A percentile compares a stretch with the other conserved stretches of the same genome.
Evolutionary conservation across 192 early-diverging fungal species (phyloP).

Genomic region (Coemansia sp.): DNA sequence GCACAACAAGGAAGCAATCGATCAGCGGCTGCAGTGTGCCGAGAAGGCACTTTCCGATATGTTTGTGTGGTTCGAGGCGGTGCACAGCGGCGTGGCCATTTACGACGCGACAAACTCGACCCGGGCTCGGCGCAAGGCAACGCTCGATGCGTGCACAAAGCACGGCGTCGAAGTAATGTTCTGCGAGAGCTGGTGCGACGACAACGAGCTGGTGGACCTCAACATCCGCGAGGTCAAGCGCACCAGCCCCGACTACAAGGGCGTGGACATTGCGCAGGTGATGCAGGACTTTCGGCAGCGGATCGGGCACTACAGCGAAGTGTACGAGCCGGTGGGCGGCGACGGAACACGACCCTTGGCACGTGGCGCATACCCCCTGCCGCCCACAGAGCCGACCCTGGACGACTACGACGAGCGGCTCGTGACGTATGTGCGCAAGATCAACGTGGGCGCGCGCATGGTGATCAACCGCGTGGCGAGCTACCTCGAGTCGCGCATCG

Average conservation of each 20-base stretch:
- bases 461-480: constrained; percentile 94
- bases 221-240: constrained; percentile 97
- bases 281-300: constrained; percentile 87
- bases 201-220: constrained; percentile 77
- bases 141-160: constrained; percentile 68
- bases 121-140: constrained; percentile 67
- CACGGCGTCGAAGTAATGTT: constrained; percentile 91
- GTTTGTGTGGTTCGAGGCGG: constrained; percentile 85
- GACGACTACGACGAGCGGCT: constrained; percentile 61
- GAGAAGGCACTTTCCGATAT: constrained; percentile 85
- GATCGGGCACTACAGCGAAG: constrained; percentile 88
- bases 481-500: constrained; percentile 94
- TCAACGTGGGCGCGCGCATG: constrained; percentile 89
- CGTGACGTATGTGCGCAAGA: constrained; percentile 88
- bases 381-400: constrained; percentile 41
- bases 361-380: constrained; percentile 50
- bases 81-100: constrained; percentile 82
- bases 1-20: constrained; percentile 65
- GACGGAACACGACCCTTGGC: constrained; percentile 51
- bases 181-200: constrained; percentile 93
- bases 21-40: constrained; percentile 78
- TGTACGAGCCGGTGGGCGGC: constrained; percentile 82
- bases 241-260: constrained; percentile 89
- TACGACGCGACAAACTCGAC: constrained; percentile 99
- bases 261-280: constrained; percentile 81